Percentiles rank a stretch among this genome's conserved stretches.
Evolutionary conservation across 331 rosid genomes (phyloP).

Genomic region (Prunus yedoensis): DNA sequence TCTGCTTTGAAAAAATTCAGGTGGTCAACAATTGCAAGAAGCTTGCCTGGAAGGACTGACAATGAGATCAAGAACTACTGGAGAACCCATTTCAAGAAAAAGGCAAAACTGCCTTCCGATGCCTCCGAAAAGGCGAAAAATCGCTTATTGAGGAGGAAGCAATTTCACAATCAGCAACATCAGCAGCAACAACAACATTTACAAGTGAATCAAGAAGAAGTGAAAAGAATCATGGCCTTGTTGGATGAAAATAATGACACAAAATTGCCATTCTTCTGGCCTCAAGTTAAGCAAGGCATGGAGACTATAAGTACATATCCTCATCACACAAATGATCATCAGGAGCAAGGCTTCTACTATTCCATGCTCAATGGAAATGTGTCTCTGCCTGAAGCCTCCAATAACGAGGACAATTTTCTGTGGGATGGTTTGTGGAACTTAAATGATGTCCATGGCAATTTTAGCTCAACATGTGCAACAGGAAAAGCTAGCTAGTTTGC

Average conservation of each 20-base stretch:
- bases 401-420: constrained; percentile 38
- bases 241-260: constrained; percentile 54
- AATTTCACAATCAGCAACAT: constrained; percentile 42
- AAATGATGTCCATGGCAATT: constrained; percentile 57
- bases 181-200: constrained; percentile 37
- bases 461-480: constrained; percentile 35
- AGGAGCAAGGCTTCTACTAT: constrained; percentile 44
- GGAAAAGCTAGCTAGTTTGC: constrained; percentile 39
- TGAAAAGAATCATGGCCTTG: constrained; percentile 55
- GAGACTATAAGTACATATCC: constrained; percentile 12
- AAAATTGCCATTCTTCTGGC: constrained; percentile 26
- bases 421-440: constrained; percentile 87
- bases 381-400: constrained; percentile 42
- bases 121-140: constrained; percentile 46
- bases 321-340: constrained; percentile 23
- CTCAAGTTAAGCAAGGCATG: constrained; percentile 50
- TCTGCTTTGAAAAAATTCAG: constrained; percentile 27
- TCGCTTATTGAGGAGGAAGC: constrained; percentile 46
- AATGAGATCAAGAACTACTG: constrained; percentile 93
- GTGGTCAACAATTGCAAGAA: constrained; percentile 93
- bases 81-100: constrained; percentile 95
- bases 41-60: constrained; percentile 92
- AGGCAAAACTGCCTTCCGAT: constrained; percentile 39
- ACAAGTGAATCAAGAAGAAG: constrained; percentile 48
- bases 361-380: constrained; percentile 41